Conservation (phyloP, 257 asterid genomes). For the Henckelia pumila region DNA sequence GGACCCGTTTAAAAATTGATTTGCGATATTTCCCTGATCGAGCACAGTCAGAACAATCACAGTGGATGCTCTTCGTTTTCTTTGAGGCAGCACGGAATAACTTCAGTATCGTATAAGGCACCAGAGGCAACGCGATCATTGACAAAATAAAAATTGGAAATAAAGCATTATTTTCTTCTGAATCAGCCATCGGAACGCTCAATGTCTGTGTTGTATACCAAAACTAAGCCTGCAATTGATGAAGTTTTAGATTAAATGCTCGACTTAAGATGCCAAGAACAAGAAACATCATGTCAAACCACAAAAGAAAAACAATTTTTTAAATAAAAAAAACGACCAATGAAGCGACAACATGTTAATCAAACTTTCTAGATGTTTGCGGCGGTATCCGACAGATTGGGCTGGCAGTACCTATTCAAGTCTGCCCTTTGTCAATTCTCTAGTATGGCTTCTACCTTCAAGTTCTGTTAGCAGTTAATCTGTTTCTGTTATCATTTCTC, state of each 20-base stretch:
- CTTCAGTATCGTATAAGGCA: slow-evolving; percentile 80
- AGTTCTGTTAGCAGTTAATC: not conserved
- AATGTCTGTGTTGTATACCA: slow-evolving; percentile 22
- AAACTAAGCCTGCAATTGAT: slow-evolving; percentile 39
- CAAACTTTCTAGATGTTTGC: not conserved
- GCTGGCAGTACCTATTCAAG: not conserved
- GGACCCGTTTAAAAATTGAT: slow-evolving; percentile 54
- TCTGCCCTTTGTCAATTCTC: not conserved
- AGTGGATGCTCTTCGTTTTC: slow-evolving; percentile 63
- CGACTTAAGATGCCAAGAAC: slow-evolving; percentile 11
- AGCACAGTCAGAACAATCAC: slow-evolving; percentile 76
- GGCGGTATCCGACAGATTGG: not conserved
- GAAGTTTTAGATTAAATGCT: slow-evolving; percentile 3
- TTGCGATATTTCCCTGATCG: slow-evolving; percentile 74
- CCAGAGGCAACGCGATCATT: slow-evolving; percentile 76
- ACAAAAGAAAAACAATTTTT: not conserved
- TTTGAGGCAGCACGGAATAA: slow-evolving; percentile 62
- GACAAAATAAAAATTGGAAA: slow-evolving; percentile 88
- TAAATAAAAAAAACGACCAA: not conserved
- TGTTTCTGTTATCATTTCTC: not conserved
- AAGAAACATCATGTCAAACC: not conserved
- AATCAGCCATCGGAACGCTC: slow-evolving; percentile 58
- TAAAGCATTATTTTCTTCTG: slow-evolving; percentile 75
- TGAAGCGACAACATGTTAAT: not conserved
- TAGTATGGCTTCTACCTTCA: not conserved